phyloP scores from a whole-genome alignment of 1,284 basidiomycete species.

The Trametes polyzona region DNA sequence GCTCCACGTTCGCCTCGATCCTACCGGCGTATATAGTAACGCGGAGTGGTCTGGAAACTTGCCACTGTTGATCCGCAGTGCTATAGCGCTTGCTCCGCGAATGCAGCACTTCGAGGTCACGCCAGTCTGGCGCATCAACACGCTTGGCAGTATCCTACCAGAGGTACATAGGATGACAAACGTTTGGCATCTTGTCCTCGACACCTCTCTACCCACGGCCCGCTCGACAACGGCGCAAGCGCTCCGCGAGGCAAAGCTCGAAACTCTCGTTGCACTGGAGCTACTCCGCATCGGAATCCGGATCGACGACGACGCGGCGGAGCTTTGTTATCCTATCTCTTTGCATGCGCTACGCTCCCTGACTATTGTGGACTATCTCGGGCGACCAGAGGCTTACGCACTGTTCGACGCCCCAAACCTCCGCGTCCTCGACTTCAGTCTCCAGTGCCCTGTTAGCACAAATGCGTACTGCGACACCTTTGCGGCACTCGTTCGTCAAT shows the following conservation, averaged over 20 bases:
- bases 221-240: not conserved
- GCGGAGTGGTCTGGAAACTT: not conserved
- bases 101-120: not conserved
- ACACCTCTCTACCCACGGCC: not conserved
- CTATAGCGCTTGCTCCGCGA: not conserved
- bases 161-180: not conserved
- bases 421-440: not conserved
- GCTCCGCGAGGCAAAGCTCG: not conserved
- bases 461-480: not conserved
- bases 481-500: not conserved
- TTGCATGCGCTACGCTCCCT: not conserved
- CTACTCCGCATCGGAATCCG: not conserved
- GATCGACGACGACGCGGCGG: not conserved
- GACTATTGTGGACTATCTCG: not conserved
- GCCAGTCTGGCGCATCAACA: not conserved
- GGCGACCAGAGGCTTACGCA: not conserved
- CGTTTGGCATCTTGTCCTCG: not conserved
- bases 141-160: not conserved
- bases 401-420: not conserved
- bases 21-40: not conserved
- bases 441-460: not conserved
- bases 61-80: not conserved
- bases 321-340: not conserved
- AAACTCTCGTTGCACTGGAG: not conserved
- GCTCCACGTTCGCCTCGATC: not conserved